phyloP scores from a whole-genome alignment of 2,329 filamentous ascomycete species.

The Cytospora piceae region DNA sequence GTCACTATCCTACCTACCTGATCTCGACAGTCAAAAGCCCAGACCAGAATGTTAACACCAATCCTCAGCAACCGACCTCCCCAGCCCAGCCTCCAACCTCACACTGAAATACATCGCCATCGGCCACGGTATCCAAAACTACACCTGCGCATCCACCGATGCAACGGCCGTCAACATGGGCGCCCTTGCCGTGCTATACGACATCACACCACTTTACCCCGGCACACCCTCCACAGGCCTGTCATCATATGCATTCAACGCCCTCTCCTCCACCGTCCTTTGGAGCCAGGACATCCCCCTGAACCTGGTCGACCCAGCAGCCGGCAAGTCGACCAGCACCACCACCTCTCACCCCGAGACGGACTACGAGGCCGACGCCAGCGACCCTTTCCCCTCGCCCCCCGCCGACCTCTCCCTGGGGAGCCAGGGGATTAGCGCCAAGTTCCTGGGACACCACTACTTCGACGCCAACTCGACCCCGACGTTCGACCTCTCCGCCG shows the following conservation, averaged over 20 bases:
- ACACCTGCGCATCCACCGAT: conserved; percentile 57
- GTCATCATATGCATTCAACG: conserved; percentile 42
- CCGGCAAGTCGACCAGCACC: conserved; percentile 35
- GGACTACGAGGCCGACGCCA: conserved; percentile 47
- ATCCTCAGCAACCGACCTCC: conserved; percentile 48
- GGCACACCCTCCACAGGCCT: conserved; percentile 46
- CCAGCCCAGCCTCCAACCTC: conserved; percentile 43
- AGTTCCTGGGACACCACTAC: conserved; percentile 67
- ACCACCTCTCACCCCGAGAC: conserved; percentile 38
- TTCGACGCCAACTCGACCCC: conserved; percentile 61
- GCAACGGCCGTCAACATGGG: conserved; percentile 48
- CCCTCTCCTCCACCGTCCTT: conserved; percentile 47
- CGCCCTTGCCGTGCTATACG: conserved; percentile 64
- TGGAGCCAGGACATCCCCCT: conserved; percentile 51
- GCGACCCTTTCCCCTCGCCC: conserved; percentile 49
- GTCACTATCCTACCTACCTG: conserved; percentile 17
- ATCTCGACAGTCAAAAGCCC: background rate
- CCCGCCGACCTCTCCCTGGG: conserved; percentile 45
- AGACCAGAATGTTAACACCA: conserved; percentile 2
- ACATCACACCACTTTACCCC: conserved; percentile 57
- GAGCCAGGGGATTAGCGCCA: conserved; percentile 39
- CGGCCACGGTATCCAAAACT: conserved; percentile 71
- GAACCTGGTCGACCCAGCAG: conserved; percentile 44
- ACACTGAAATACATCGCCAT: conserved; percentile 60
- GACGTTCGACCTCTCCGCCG: conserved; percentile 58